phyloP scores from a whole-genome alignment of 805 yeast species.

The Pichia paraexigua region DNA sequence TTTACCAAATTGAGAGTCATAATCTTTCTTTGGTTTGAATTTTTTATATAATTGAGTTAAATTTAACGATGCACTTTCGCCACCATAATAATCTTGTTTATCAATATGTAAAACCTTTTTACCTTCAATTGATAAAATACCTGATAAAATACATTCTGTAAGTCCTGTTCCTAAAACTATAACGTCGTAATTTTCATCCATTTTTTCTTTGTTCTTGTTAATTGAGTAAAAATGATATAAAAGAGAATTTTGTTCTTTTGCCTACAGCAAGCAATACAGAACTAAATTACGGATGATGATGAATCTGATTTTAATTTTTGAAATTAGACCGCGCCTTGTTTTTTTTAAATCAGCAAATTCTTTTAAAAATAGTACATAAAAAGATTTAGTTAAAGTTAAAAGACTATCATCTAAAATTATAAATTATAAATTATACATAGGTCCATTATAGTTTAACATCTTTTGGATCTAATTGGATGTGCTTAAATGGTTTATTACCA shows the following conservation, averaged over 20 bases:
- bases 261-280: background rate
- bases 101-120: constrained; percentile 96
- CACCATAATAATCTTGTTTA: constrained; percentile 94
- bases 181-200: constrained; percentile 97
- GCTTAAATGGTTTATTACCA: constrained; percentile 71
- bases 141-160: constrained; percentile 93
- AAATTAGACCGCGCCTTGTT: background rate
- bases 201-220: constrained; percentile 20
- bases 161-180: constrained; percentile 92
- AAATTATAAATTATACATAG: background rate
- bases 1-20: constrained; percentile 69
- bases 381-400: too few relatives aligned
- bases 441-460: constrained; percentile 14
- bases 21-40: constrained; percentile 75
- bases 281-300: background rate
- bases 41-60: constrained; percentile 66
- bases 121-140: constrained; percentile 93
- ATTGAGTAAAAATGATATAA: background rate
- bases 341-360: background rate
- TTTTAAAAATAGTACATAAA: background rate
- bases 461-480: constrained; percentile 47
- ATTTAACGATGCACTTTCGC: constrained; percentile 79
- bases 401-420: background rate
- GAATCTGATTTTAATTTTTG: background rate
- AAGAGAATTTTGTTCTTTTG: background rate